Conservation (phyloP, 2,329 filamentous ascomycete genomes). For the Nectriaceae sp. region DNA sequence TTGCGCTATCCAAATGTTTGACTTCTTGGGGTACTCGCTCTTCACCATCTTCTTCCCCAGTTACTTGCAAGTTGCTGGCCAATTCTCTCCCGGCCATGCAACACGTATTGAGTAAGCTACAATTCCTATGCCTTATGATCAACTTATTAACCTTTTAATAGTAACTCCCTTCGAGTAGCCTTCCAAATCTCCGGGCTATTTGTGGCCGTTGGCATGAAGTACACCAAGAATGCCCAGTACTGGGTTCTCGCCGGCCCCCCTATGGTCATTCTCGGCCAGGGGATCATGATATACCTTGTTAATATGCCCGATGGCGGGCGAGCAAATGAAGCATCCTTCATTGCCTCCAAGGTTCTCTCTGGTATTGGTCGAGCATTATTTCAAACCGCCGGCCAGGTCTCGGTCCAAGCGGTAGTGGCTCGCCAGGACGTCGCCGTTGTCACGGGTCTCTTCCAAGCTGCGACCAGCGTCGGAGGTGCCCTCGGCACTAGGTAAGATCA, state of each 20-base stretch:
- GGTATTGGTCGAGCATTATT: constrained; percentile 33
- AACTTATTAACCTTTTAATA: fast-evolving
- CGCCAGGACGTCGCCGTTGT: constrained; percentile 36
- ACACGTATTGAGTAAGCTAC: constrained; percentile 41
- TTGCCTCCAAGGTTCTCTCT: constrained; percentile 27
- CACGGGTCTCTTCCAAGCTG: constrained; percentile 34
- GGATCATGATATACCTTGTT: too few species aligned
- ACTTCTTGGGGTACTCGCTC: constrained; percentile 39
- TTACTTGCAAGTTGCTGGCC: constrained; percentile 40
- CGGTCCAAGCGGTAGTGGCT: constrained; percentile 33
- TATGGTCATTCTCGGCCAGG: too few species aligned
- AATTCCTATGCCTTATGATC: too few species aligned
- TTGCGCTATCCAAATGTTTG: constrained; percentile 37
- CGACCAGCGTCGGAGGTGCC: constrained; percentile 29
- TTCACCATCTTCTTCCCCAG: constrained; percentile 43
- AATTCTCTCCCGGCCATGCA: constrained; percentile 36
- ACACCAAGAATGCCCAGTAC: constrained; percentile 31
- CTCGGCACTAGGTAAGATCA: constrained; percentile 30
- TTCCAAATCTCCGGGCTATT: constrained; percentile 39
- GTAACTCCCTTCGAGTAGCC: constrained; percentile 34
- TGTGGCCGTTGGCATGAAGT: constrained; percentile 38
- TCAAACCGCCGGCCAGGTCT: too few species aligned
- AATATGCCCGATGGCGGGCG: too few species aligned
- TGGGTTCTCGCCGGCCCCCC: too few species aligned
- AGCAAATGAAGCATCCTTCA: constrained; percentile 31